phyloP scores from a whole-genome alignment of 1,139 yeast genomes.

The Geotrichum klebahnii region DNA sequence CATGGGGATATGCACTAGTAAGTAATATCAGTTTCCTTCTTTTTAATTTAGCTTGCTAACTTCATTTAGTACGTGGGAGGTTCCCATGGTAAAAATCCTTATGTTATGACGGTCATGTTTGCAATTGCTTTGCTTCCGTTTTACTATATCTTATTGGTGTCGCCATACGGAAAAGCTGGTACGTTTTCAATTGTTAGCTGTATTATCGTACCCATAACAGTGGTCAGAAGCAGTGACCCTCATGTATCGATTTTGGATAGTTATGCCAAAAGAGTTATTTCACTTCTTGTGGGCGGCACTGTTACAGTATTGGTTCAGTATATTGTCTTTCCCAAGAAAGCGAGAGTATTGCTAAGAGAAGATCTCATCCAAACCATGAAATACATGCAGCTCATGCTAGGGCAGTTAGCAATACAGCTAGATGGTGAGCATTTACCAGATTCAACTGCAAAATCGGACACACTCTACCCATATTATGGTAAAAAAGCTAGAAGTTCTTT shows the following conservation, averaged over 20 bases:
- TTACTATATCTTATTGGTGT: conserved; percentile 43
- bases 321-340: conserved; percentile 46
- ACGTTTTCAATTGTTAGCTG: conserved; percentile 48
- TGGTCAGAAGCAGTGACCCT: conserved; percentile 23
- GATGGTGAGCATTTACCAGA: conserved; percentile 39
- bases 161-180: conserved; percentile 50
- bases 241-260: conserved; percentile 45
- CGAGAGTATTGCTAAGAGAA: conserved; percentile 44
- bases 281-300: conserved; percentile 50
- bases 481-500: conserved; percentile 42
- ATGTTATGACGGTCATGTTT: conserved; percentile 45
- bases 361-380: conserved; percentile 44
- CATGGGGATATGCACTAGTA: conserved; percentile 45
- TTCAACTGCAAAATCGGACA: conserved; percentile 30
- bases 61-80: conserved; percentile 41
- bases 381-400: conserved; percentile 41
- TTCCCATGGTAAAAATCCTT: conserved; percentile 41
- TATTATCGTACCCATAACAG: conserved; percentile 42
- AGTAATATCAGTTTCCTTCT: background rate
- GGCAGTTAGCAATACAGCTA: conserved; percentile 42
- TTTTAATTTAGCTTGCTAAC: background rate
- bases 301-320: conserved; percentile 47
- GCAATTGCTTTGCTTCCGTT: conserved; percentile 46
- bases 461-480: conserved; percentile 35
- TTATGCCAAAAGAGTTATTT: conserved; percentile 49